phyloP scores from a whole-genome alignment of 441 rosid species.

The Erodium moschatum region DNA sequence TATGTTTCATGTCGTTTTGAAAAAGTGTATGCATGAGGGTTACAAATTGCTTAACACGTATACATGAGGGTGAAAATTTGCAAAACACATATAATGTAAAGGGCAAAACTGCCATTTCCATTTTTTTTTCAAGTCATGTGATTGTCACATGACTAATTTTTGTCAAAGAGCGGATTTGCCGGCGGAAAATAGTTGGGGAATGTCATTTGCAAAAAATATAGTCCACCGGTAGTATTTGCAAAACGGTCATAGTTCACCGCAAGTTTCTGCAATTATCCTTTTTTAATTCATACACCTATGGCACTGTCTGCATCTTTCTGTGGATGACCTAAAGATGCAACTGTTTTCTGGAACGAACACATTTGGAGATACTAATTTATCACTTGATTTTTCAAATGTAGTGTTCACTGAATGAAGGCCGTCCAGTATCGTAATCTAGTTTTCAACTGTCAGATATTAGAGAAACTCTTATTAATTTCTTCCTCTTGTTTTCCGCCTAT shows the following conservation, averaged over 20 bases:
- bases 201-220: too few species aligned
- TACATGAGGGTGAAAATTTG: too few species aligned
- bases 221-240: too few species aligned
- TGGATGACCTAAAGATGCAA: neutral
- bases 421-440: neutral
- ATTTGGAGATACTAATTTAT: neutral
- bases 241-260: too few species aligned
- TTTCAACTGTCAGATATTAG: neutral
- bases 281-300: neutral
- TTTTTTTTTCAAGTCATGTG: too few species aligned
- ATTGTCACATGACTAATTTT: too few species aligned
- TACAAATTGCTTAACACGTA: too few species aligned
- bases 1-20: neutral
- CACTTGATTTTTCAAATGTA: neutral
- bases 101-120: too few species aligned
- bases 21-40: too few species aligned
- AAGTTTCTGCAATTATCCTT: neutral
- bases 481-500: slow-evolving; percentile 1
- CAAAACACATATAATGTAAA: too few species aligned
- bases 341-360: neutral
- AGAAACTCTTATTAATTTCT: neutral
- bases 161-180: too few species aligned
- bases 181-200: too few species aligned
- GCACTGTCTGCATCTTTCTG: neutral
- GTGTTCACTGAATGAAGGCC: neutral